A percentile compares a stretch with the other conserved stretches of the same genome.
phyloP scores from a whole-genome alignment of 2,329 filamentous ascomycete genomes.

The Epichloe sp. region DNA sequence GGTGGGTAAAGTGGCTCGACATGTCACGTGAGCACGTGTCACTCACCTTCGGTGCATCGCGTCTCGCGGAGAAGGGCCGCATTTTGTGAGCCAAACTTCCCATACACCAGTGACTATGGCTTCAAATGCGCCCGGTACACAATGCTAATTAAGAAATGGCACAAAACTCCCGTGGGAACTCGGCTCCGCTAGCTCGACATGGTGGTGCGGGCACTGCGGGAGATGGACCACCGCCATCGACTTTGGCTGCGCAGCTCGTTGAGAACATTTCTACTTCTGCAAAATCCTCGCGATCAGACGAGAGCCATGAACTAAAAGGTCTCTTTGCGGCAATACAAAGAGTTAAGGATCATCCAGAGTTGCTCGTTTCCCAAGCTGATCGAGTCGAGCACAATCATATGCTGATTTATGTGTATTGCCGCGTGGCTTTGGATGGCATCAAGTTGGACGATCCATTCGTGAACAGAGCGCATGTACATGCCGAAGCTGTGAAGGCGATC shows the following conservation, averaged over 20 bases:
- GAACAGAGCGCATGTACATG: conserved; percentile 37
- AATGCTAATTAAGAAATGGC: conserved; percentile 19
- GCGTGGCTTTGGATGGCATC: conserved; percentile 61
- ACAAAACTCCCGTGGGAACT: conserved; percentile 11
- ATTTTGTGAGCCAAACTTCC: not conserved
- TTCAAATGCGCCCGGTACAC: conserved; percentile 1
- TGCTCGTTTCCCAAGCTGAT: conserved; percentile 49
- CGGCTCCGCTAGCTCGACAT: conserved; percentile 7
- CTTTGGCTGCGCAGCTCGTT: conserved; percentile 76
- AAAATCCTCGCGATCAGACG: conserved; percentile 47
- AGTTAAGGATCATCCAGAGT: conserved; percentile 35
- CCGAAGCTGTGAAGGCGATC: conserved; percentile 58
- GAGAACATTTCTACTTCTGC: conserved; percentile 60
- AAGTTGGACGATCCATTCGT: conserved; percentile 57
- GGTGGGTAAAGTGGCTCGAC: not conserved
- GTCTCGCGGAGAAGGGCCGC: not conserved
- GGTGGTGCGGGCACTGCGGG: conserved; percentile 9
- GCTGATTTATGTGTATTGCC: conserved; percentile 71
- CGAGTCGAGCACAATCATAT: conserved; percentile 69
- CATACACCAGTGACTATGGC: not conserved
- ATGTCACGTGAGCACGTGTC: conserved; percentile 7
- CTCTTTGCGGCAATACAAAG: conserved; percentile 46
- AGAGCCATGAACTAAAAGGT: conserved; percentile 61
- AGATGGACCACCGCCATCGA: conserved; percentile 51
- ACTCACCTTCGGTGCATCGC: not conserved